Conservation (phyloP, 129 eudicot species). For the Artemisia tridentata region DNA sequence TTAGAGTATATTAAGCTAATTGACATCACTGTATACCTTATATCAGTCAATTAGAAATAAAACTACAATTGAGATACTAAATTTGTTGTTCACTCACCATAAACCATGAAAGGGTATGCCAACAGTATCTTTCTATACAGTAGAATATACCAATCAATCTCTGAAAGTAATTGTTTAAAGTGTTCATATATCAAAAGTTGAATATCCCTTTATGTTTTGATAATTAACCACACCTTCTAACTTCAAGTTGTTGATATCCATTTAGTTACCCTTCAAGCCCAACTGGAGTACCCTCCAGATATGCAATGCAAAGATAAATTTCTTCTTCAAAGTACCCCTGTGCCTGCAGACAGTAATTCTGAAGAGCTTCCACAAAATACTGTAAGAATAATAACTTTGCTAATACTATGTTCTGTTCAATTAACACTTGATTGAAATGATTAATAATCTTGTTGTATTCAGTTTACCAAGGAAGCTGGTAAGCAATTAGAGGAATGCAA, state of each 20-base stretch:
- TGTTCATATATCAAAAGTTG: no score
- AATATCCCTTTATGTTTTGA: slow-evolving; percentile 12
- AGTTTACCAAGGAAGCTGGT: slow-evolving; percentile 75
- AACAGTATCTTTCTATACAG: no score
- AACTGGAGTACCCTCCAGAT: slow-evolving; percentile 75
- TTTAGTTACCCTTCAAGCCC: slow-evolving; percentile 91
- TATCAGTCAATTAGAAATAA: slow-evolving; percentile 12
- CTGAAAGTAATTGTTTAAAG: no score
- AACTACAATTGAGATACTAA: no score
- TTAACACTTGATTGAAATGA: slow-evolving; percentile 10
- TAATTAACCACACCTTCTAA: slow-evolving; percentile 13
- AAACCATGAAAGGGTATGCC: neutral
- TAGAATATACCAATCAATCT: no score
- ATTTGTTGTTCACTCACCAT: neutral
- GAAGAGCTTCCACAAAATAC: slow-evolving; percentile 77
- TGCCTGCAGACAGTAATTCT: slow-evolving; percentile 37
- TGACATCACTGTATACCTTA: neutral
- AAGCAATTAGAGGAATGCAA: slow-evolving; percentile 72
- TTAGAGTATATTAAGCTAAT: slow-evolving; percentile 1
- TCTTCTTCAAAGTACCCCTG: slow-evolving; percentile 77
- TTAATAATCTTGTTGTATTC: slow-evolving; percentile 22
- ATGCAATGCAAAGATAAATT: slow-evolving; percentile 91
- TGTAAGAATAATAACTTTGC: slow-evolving; percentile 39
- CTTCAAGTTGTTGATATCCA: slow-evolving; percentile 22
- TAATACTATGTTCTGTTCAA: neutral